These are phyloP conservation scores for Parietaria judaica DNA, from an alignment of 306 rosid genomes.

Conservation along the genomic window DNA sequence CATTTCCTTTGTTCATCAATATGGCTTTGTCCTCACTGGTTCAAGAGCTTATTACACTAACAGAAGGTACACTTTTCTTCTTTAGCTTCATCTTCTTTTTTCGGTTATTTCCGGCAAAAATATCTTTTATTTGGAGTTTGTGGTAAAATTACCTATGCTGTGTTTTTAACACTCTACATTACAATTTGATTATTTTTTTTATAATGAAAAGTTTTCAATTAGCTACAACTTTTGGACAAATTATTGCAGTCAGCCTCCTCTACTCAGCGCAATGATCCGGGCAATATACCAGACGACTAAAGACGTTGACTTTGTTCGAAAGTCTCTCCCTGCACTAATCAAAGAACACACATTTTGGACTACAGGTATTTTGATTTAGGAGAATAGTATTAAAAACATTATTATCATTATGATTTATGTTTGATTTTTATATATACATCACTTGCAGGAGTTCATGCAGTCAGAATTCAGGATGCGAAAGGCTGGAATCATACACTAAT, in stretches of 20 bases:
- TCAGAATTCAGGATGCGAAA: constrained; percentile 46
- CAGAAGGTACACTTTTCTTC: constrained; percentile 47
- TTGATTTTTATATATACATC: background rate
- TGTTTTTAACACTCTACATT: too few species aligned
- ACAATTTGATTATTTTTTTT: too few species aligned
- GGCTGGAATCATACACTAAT: constrained; percentile 44
- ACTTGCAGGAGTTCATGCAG: constrained; percentile 57
- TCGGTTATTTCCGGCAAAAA: too few species aligned
- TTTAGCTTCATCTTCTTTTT: too few species aligned
- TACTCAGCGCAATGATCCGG: constrained; percentile 77
- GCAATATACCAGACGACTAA: constrained; percentile 58
- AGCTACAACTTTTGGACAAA: background rate
- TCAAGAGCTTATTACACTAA: constrained; percentile 82
- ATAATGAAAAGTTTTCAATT: too few species aligned
- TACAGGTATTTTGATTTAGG: constrained; percentile 47
- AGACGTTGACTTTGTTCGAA: constrained; percentile 50
- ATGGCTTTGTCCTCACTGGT: constrained; percentile 81
- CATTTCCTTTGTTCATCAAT: constrained; percentile 50
- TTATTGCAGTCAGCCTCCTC: constrained; percentile 89
- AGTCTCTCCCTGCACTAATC: constrained; percentile 65
- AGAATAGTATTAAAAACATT: constrained; percentile 8
- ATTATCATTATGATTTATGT: constrained; percentile 6
- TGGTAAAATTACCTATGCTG: too few species aligned
- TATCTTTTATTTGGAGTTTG: too few species aligned
- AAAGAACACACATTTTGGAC: constrained; percentile 85